Conservation (phyloP, 768 basidiomycete species). For the Suillus ampliporus region DNA sequence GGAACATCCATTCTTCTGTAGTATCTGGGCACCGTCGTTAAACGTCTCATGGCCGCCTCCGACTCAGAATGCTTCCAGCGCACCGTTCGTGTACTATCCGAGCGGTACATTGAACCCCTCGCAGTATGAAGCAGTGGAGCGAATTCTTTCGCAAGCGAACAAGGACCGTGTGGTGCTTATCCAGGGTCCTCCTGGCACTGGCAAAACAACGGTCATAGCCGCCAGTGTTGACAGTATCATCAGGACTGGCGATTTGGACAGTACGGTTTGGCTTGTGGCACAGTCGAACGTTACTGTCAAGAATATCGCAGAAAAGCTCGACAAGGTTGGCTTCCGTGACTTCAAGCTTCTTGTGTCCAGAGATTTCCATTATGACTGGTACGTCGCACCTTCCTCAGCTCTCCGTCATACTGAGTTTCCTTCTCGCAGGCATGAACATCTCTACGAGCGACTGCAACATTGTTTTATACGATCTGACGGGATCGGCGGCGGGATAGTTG, state of each 20-base stretch:
- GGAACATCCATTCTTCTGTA: conserved; percentile 29
- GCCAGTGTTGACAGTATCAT: conserved; percentile 36
- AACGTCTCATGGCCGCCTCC: conserved; percentile 22
- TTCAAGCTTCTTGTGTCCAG: conserved; percentile 52
- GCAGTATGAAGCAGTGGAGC: conserved; percentile 33
- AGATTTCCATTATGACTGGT: conserved; percentile 55
- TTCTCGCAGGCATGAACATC: conserved; percentile 52
- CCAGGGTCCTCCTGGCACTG: conserved; percentile 49
- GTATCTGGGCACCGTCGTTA: conserved; percentile 34
- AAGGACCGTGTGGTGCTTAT: conserved; percentile 30
- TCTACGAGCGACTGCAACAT: conserved; percentile 42
- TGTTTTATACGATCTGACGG: conserved; percentile 45
- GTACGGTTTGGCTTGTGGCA: conserved; percentile 46
- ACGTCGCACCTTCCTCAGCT: conserved; percentile 12
- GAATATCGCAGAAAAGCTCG: conserved; percentile 55
- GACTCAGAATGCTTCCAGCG: neutral
- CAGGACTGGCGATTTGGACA: conserved; percentile 12
- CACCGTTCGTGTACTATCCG: conserved; percentile 7
- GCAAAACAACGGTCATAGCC: conserved; percentile 51
- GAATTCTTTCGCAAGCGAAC: conserved; percentile 32
- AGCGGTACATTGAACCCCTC: conserved; percentile 29
- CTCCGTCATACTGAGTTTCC: conserved; percentile 4
- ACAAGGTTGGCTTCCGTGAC: conserved; percentile 32
- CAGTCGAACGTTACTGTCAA: conserved; percentile 60
- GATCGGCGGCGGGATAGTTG: conserved; percentile 25